Conservation (phyloP, 352 stramenopile species). For the Lagenidium giganteum region DNA sequence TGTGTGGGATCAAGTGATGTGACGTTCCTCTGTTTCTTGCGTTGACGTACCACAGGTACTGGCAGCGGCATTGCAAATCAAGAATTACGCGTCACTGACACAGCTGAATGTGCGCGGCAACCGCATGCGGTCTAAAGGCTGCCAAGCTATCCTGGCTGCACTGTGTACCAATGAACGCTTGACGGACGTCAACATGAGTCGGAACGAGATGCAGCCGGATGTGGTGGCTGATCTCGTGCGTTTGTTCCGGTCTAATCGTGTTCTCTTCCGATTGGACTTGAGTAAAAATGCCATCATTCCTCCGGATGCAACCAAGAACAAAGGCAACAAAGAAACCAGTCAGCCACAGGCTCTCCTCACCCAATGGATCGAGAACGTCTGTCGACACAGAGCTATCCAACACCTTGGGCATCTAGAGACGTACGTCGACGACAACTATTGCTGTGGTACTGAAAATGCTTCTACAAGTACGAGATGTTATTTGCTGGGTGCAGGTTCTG, state of each 20-base stretch:
- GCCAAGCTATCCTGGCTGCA: constrained; percentile 14
- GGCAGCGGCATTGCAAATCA: constrained; percentile 26
- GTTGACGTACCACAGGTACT: too few species aligned
- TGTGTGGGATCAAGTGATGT: neutral
- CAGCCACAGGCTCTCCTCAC: too few species aligned
- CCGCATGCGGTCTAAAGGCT: constrained; percentile 24
- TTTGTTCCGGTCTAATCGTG: constrained; percentile 6
- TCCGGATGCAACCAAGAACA: neutral
- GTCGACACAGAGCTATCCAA: neutral
- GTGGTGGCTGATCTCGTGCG: constrained; percentile 7
- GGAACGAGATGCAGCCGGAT: constrained; percentile 29
- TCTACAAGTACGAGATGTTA: too few species aligned
- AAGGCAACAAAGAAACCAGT: neutral
- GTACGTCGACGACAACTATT: too few species aligned
- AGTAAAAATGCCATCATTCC: constrained; percentile 4
- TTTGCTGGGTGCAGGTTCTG: too few species aligned
- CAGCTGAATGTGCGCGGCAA: constrained; percentile 28
- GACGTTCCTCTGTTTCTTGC: neutral
- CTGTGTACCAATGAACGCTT: constrained; percentile 20
- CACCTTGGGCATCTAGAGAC: constrained; percentile 2
- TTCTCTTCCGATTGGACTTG: constrained; percentile 9
- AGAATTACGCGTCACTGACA: constrained; percentile 24
- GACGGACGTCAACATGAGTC: constrained; percentile 25
- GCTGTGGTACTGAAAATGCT: too few species aligned
- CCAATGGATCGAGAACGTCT: neutral